These are phyloP conservation scores for Magnolia kwangsiensis DNA, from an alignment of 164 flowering plant species.

Conservation along the genomic window DNA sequence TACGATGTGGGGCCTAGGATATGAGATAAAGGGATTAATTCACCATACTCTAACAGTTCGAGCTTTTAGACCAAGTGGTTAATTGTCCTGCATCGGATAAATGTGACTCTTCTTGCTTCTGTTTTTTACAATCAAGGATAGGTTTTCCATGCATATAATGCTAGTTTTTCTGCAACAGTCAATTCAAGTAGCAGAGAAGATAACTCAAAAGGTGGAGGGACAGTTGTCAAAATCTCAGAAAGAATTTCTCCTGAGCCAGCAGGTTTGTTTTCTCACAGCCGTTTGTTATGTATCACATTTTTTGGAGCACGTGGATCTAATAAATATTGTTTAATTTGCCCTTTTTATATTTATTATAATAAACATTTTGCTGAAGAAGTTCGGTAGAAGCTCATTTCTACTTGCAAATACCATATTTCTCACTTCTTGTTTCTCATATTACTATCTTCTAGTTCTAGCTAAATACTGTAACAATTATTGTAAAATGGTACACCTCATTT, in stretches of 20 bases:
- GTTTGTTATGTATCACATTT: background rate
- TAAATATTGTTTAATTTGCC: too few relatives aligned
- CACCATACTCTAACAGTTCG: too few relatives aligned
- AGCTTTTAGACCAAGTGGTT: too few relatives aligned
- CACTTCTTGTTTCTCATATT: background rate
- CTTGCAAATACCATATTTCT: background rate
- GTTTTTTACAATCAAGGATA: constrained; percentile 1
- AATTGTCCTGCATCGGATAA: too few relatives aligned
- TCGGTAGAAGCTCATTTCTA: background rate
- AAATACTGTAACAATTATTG: background rate
- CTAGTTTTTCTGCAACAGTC: constrained; percentile 49
- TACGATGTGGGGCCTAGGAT: too few relatives aligned
- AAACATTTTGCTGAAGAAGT: background rate
- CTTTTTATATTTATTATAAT: background rate
- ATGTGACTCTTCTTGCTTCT: constrained; percentile 1
- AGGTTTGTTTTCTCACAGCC: constrained; percentile 50
- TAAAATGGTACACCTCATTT: too few relatives aligned
- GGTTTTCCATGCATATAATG: constrained; percentile 4
- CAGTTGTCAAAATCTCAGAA: constrained; percentile 98
- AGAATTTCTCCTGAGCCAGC: constrained; percentile 97
- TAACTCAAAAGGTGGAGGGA: constrained; percentile 98
- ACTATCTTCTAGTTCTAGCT: background rate
- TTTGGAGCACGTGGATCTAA: background rate
- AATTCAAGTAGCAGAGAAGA: constrained; percentile 98
- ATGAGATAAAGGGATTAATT: too few relatives aligned